phyloP scores from a whole-genome alignment of 2,329 filamentous ascomycete genomes.

The Triangularia verruculosa region DNA sequence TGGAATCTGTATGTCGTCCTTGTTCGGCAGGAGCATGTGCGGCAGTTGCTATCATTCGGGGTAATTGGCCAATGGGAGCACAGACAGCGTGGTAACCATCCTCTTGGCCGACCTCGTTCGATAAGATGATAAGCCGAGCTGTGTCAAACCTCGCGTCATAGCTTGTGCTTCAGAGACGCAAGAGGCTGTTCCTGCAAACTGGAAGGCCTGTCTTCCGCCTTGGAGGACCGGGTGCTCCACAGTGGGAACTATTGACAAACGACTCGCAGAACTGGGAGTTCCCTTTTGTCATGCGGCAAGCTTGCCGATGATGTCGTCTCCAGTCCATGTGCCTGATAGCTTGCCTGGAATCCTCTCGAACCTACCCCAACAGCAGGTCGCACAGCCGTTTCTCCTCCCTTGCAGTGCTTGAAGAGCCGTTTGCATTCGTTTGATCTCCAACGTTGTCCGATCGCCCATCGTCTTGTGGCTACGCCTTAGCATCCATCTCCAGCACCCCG shows the following conservation, averaged over 20 bases:
- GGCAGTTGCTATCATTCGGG: background rate
- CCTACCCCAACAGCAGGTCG: background rate
- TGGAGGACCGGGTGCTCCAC: slow-evolving; percentile 3
- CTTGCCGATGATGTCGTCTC: slow-evolving; percentile 7
- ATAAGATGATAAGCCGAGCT: slow-evolving; percentile 1
- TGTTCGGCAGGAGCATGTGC: background rate
- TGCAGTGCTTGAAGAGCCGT: background rate
- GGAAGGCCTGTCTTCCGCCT: slow-evolving; percentile 6
- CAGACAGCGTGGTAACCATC: background rate
- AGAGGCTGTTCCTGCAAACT: background rate
- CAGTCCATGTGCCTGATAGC: background rate
- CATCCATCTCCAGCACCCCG: background rate
- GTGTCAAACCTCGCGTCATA: background rate
- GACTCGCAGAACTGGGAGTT: background rate
- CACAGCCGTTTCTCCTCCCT: background rate
- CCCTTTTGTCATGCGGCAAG: slow-evolving; percentile 1
- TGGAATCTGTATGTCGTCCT: background rate
- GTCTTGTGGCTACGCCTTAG: background rate
- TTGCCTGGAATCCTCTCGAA: background rate
- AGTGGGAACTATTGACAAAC: background rate
- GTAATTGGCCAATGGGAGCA: background rate
- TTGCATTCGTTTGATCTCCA: background rate
- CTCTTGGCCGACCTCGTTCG: background rate
- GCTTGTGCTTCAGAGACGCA: background rate
- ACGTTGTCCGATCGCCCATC: background rate